phyloP scores from a whole-genome alignment of 805 yeast genomes.

The Kodamaea hsintzibuensis region DNA sequence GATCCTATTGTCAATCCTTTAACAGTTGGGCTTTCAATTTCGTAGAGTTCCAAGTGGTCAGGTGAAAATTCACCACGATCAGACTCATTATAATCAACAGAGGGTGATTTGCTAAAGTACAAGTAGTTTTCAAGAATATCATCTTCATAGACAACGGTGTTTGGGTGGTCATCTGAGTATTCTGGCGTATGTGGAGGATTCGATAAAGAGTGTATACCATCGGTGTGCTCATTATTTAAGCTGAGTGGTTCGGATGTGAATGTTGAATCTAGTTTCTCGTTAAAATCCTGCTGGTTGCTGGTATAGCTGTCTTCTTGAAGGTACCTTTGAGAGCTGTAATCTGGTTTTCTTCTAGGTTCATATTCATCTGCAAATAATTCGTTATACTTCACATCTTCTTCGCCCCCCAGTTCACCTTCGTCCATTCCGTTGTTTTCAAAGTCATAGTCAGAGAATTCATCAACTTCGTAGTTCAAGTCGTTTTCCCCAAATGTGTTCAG shows the following conservation, averaged over 20 bases:
- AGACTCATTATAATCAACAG: slow-evolving; percentile 8
- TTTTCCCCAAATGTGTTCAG: slow-evolving; percentile 27
- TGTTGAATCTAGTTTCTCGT: background rate
- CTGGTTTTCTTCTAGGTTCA: background rate
- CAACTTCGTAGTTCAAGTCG: slow-evolving; percentile 24
- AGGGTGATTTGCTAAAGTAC: slow-evolving; percentile 24
- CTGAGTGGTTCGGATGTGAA: background rate
- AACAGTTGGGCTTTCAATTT: slow-evolving; percentile 31
- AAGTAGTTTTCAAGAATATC: slow-evolving; percentile 41
- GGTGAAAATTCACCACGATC: background rate
- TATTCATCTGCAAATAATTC: slow-evolving; percentile 21
- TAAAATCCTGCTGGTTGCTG: background rate
- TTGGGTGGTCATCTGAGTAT: background rate
- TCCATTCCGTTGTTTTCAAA: slow-evolving; percentile 44
- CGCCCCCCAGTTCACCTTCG: slow-evolving; percentile 32
- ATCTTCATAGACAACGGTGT: slow-evolving; percentile 16
- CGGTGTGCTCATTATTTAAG: background rate
- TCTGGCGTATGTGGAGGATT: background rate
- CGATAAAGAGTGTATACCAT: background rate
- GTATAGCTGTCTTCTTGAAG: slow-evolving; percentile 19
- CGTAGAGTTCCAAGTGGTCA: slow-evolving; percentile 19
- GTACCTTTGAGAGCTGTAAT: slow-evolving; percentile 13
- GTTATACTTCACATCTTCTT: slow-evolving; percentile 29
- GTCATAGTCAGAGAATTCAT: slow-evolving; percentile 36
- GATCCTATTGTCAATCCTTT: slow-evolving; percentile 36